These are phyloP conservation scores for Suillus tomentosus DNA, from an alignment of 768 basidiomycete genomes.

Conservation along the genomic window DNA sequence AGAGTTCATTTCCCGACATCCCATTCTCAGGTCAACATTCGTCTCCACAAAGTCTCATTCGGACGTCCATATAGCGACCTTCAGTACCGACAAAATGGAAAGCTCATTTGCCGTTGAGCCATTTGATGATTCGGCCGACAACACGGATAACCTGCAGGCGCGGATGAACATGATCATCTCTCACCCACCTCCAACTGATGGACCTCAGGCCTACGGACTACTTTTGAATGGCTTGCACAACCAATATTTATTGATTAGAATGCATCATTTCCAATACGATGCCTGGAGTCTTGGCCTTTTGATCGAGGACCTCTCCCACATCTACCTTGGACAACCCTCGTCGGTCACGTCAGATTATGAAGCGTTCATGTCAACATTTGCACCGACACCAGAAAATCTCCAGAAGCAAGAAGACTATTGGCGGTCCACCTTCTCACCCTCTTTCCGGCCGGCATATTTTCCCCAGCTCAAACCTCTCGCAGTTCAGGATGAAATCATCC, in stretches of 20 bases:
- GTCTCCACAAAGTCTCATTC: slow-evolving; percentile 22
- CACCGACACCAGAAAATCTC: slow-evolving; percentile 22
- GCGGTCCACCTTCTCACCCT: slow-evolving; percentile 33
- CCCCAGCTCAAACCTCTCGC: slow-evolving; percentile 19
- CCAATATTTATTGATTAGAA: slow-evolving; percentile 32
- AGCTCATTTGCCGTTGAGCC: slow-evolving; percentile 12
- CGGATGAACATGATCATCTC: slow-evolving; percentile 28
- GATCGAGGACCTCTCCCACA: slow-evolving; percentile 38
- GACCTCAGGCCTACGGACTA: slow-evolving; percentile 25
- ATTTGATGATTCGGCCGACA: slow-evolving; percentile 13
- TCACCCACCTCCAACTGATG: slow-evolving; percentile 22
- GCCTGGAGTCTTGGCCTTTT: slow-evolving; percentile 47
- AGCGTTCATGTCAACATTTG: slow-evolving; percentile 31
- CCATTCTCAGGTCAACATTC: slow-evolving; percentile 47
- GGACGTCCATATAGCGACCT: slow-evolving; percentile 28
- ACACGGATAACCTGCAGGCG: slow-evolving; percentile 8
- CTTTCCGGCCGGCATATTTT: slow-evolving; percentile 30
- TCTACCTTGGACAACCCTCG: slow-evolving; percentile 34
- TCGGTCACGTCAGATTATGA: slow-evolving; percentile 26
- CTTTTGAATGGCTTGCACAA: slow-evolving; percentile 18
- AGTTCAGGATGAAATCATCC: slow-evolving; percentile 3
- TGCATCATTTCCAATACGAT: slow-evolving; percentile 55
- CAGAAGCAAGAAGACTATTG: slow-evolving; percentile 37
- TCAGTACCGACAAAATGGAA: slow-evolving; percentile 21
- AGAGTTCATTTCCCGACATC: slow-evolving; percentile 35